phyloP scores from a whole-genome alignment of 306 rosid genomes.

The Malus asiatica region DNA sequence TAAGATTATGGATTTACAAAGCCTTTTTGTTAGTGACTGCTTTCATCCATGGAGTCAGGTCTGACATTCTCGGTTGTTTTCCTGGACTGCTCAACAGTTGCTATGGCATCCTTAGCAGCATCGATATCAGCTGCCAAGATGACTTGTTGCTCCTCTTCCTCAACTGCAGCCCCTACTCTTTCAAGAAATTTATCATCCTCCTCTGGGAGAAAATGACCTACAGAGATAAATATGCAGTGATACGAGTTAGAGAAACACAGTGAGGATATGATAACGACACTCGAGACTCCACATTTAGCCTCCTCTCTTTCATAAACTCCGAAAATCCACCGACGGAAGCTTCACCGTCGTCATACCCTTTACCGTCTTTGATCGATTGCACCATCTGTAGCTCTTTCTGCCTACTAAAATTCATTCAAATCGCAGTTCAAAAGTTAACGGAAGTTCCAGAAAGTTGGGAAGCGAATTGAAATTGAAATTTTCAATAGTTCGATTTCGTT shows the following conservation, averaged over 20 bases:
- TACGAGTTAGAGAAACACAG: background rate
- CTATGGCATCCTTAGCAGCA: slow-evolving; percentile 83
- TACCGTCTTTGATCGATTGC: slow-evolving; percentile 39
- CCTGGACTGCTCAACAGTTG: slow-evolving; percentile 72
- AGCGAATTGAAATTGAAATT: background rate
- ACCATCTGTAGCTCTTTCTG: slow-evolving; percentile 66
- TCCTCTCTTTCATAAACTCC: slow-evolving; percentile 36
- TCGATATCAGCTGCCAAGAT: slow-evolving; percentile 74
- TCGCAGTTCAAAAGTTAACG: background rate
- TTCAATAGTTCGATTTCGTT: slow-evolving; percentile 8
- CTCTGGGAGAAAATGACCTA: slow-evolving; percentile 91
- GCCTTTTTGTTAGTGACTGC: background rate
- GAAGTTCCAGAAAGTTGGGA: background rate
- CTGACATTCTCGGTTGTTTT: slow-evolving; percentile 37
- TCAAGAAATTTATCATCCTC: slow-evolving; percentile 86
- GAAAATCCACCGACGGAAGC: slow-evolving; percentile 24
- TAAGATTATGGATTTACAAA: background rate
- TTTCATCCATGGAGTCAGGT: slow-evolving; percentile 25
- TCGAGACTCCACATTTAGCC: slow-evolving; percentile 50
- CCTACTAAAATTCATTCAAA: slow-evolving; percentile 25
- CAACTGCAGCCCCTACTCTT: slow-evolving; percentile 74
- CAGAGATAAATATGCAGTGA: slow-evolving; percentile 16
- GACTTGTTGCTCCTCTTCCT: slow-evolving; percentile 93
- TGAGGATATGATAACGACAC: slow-evolving; percentile 15
- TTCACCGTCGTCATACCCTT: slow-evolving; percentile 30